Evolutionary conservation across 768 basidiomycete species (phyloP).

Genomic region (Neoboletus subvelutipes): DNA sequence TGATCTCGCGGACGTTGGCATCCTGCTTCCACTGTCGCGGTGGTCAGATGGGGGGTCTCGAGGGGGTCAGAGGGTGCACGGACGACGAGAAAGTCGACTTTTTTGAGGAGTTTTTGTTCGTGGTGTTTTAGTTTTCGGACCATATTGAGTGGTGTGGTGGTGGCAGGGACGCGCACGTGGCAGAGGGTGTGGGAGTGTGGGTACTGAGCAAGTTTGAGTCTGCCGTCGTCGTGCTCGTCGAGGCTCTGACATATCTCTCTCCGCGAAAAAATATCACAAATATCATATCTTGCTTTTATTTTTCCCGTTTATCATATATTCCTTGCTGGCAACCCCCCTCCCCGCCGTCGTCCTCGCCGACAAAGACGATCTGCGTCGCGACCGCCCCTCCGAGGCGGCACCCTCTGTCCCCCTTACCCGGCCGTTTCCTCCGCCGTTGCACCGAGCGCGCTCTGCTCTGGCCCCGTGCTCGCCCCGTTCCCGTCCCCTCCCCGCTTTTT

Average conservation of each 20-base stretch:
- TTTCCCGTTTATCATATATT: slow-evolving; percentile 13
- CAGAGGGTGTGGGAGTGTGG: slow-evolving; percentile 29
- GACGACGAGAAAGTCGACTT: slow-evolving; percentile 96
- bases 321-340: neutral
- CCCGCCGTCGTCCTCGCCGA: slow-evolving; percentile 1
- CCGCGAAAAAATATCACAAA: slow-evolving; percentile 26
- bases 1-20: slow-evolving; percentile 85
- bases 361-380: slow-evolving; percentile 20
- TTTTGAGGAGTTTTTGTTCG: slow-evolving; percentile 91
- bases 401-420: slow-evolving; percentile 3
- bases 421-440: neutral
- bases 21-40: slow-evolving; percentile 89
- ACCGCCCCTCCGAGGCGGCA: slow-evolving; percentile 12
- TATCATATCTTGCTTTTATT: slow-evolving; percentile 31
- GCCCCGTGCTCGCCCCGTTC: neutral
- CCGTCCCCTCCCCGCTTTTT: slow-evolving; percentile 2
- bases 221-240: slow-evolving; percentile 32
- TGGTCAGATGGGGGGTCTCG: slow-evolving; percentile 2
- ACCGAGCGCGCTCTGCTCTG: slow-evolving; percentile 4
- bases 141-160: slow-evolving; percentile 40
- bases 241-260: slow-evolving; percentile 27
- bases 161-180: slow-evolving; percentile 30
- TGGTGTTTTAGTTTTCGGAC: slow-evolving; percentile 96
- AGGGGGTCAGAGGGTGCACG: slow-evolving; percentile 24
- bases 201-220: slow-evolving; percentile 23